phyloP scores from a whole-genome alignment of 306 rosid species.

The Casuarina equisetifolia region DNA sequence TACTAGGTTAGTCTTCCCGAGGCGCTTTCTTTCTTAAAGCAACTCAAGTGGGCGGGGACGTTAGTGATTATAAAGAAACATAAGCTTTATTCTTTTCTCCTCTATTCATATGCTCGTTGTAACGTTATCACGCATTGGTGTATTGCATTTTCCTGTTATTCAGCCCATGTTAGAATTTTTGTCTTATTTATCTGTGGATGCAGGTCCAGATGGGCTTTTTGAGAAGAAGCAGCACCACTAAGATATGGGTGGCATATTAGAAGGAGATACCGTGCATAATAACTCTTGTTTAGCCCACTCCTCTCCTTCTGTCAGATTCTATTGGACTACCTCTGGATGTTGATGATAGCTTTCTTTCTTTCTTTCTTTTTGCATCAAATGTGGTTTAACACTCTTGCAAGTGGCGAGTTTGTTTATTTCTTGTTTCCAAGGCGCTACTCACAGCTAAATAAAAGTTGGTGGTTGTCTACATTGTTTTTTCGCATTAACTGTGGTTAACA shows the following conservation, averaged over 20 bases:
- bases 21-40: neutral
- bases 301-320: conserved; percentile 5
- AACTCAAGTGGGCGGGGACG: neutral
- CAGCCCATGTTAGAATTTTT: neutral
- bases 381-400: conserved; percentile 20
- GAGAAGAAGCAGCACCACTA: conserved; percentile 55
- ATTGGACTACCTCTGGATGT: conserved; percentile 10
- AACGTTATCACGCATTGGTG: neutral
- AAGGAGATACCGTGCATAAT: neutral
- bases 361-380: conserved; percentile 10
- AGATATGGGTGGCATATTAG: conserved; percentile 9
- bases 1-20: neutral
- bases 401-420: conserved; percentile 3
- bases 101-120: neutral
- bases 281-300: neutral
- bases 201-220: conserved; percentile 64
- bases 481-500: no score
- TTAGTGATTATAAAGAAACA: neutral
- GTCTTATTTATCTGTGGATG: conserved; percentile 1
- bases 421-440: neutral
- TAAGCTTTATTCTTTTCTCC: neutral
- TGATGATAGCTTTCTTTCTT: neutral
- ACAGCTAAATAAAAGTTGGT: conserved; percentile 29
- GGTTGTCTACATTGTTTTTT: neutral
- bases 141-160: neutral